Evolutionary conservation across 2,329 filamentous ascomycete genomes (phyloP), one percentile per base, ranked within the genome.

Genomic region (Penicillium sp.): DNA sequence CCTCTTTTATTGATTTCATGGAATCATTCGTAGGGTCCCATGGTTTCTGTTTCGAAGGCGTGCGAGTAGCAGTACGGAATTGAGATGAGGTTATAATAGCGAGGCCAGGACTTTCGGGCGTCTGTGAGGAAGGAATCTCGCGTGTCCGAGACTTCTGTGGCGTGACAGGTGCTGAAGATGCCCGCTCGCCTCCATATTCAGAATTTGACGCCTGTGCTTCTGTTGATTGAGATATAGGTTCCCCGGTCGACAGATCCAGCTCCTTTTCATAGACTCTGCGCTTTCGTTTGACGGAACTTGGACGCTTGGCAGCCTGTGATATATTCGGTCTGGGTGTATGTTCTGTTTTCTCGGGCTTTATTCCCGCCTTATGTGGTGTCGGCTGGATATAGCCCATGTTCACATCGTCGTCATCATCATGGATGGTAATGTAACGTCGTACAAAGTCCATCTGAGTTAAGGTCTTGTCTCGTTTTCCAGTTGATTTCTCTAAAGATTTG

Each of bases 371-470:
- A 26, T 61, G 59, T 2, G 64, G 56, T 27, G 58, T 63, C 10
- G 62, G 53, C 51, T 66, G 63, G 14, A 67, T 67, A 43, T 73
- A 73, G 35, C 67, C 64, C 58, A 73, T 53, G 23, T 70, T 66
- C 47, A 61, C 55, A 32, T 71, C 60, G 32, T 60, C 44, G n/a
- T 66, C 71, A 23, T 73, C 70, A 38, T 73, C 68, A 4, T 69
- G 63, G 36, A 72, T 65, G 19, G 66, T 65, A 53, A 73, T 59
- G 41, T 67, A 70, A 4, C 69, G 70, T 32, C 66, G 66, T 32
- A 75, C 72, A 59, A 72, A 75, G 49, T 74, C 67, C 72, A 75
- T 75, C 58, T 75, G 73, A 2, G 73, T 75, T n/a, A 75, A 63
- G 0, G 73, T 75, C 41, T 74, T 74, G 48, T 74, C 63, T 16